These are phyloP conservation scores for Phaffia australis DNA, from an alignment of 768 basidiomycete genomes.

Conservation along the genomic window DNA sequence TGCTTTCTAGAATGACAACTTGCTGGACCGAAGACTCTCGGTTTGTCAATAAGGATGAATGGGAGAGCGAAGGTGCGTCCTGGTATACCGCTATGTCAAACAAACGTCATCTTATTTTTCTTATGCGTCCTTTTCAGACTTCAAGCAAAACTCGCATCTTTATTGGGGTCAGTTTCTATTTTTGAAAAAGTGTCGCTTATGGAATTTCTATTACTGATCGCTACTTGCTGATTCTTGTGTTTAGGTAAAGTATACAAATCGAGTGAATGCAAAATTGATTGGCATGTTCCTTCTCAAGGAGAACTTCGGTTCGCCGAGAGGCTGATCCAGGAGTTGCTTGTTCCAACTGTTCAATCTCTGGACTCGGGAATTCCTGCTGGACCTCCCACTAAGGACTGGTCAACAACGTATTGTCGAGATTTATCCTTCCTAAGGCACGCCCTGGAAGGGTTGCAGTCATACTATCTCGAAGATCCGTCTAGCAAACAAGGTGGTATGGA, in stretches of 20 bases:
- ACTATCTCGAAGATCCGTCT: slow-evolving; percentile 24
- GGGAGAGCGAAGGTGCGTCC: slow-evolving; percentile 55
- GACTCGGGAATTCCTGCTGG: slow-evolving; percentile 47
- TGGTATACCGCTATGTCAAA: neutral
- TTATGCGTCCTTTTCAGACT: slow-evolving; percentile 44
- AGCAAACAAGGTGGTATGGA: slow-evolving; percentile 27
- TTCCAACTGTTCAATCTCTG: slow-evolving; percentile 51
- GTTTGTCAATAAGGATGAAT: slow-evolving; percentile 67
- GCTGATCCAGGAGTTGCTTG: slow-evolving; percentile 56
- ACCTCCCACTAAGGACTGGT: slow-evolving; percentile 61
- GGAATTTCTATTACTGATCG: neutral
- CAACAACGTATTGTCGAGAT: slow-evolving; percentile 37
- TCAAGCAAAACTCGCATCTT: slow-evolving; percentile 55
- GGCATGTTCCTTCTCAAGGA: slow-evolving; percentile 62
- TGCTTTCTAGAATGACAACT: slow-evolving; percentile 62
- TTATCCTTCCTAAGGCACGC: slow-evolving; percentile 19
- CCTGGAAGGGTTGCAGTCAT: slow-evolving; percentile 34
- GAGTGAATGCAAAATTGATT: slow-evolving; percentile 65
- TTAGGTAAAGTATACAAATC: slow-evolving; percentile 54
- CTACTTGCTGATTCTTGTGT: neutral
- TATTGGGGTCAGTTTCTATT: slow-evolving; percentile 50
- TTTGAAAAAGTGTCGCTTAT: neutral
- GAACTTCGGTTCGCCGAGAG: slow-evolving; percentile 66
- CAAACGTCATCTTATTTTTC: neutral
- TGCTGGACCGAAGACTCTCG: slow-evolving; percentile 71